phyloP scores from a whole-genome alignment of 1,284 basidiomycete species.

The Rugosomyces carneus region DNA sequence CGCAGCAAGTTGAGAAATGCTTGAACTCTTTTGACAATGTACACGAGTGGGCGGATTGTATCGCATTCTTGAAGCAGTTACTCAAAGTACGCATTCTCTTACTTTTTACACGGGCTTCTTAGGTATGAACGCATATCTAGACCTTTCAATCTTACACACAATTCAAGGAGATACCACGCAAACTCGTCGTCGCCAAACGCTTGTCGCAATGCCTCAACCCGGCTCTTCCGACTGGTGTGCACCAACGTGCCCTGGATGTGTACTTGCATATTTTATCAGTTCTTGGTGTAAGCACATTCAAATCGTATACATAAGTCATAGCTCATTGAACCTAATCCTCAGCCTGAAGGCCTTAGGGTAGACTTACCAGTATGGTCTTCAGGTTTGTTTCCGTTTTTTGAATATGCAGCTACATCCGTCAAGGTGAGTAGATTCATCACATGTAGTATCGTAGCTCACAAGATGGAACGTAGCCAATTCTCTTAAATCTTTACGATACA shows the following conservation, averaged over 20 bases:
- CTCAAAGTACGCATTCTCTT: slow-evolving; percentile 65
- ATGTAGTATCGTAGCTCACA: neutral
- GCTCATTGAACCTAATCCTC: slow-evolving; percentile 6
- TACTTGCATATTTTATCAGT: slow-evolving; percentile 89
- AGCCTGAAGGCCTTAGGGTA: slow-evolving; percentile 84
- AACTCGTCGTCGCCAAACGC: slow-evolving; percentile 91
- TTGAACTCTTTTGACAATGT: slow-evolving; percentile 93
- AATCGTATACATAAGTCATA: slow-evolving; percentile 4
- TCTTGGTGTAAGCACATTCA: slow-evolving; percentile 64
- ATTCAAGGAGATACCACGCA: slow-evolving; percentile 94
- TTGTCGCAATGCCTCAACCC: slow-evolving; percentile 96
- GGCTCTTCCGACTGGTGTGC: slow-evolving; percentile 93
- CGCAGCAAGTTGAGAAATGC: slow-evolving; percentile 86
- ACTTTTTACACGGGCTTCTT: neutral
- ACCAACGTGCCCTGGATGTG: slow-evolving; percentile 93
- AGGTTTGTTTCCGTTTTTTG: slow-evolving; percentile 97
- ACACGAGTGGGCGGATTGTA: slow-evolving; percentile 99
- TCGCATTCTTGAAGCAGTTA: slow-evolving; percentile 92
- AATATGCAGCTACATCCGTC: slow-evolving; percentile 94
- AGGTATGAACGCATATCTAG: slow-evolving; percentile 33
- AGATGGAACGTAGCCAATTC: slow-evolving; percentile 51
- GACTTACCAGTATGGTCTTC: slow-evolving; percentile 95
- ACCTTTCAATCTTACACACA: slow-evolving; percentile 88
- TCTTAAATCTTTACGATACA: slow-evolving; percentile 84
- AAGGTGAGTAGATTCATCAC: slow-evolving; percentile 44